phyloP scores from a whole-genome alignment of 148 eudicot species.

The Dysphania ambrosioides region DNA sequence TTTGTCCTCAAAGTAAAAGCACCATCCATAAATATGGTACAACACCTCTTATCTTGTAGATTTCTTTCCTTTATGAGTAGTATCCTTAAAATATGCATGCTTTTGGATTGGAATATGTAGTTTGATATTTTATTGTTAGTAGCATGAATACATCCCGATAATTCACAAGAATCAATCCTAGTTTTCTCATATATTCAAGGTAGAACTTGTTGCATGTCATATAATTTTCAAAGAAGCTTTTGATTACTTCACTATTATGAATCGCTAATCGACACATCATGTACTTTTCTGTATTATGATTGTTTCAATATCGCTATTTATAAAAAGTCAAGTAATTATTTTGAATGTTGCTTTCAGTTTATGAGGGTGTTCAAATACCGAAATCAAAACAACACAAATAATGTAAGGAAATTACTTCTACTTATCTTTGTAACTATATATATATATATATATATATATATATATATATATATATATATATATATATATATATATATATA shows the following conservation, averaged over 20 bases:
- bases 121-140: not conserved
- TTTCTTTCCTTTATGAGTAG: not conserved
- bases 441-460: too few species aligned
- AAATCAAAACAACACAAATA: not conserved
- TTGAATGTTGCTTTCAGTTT: not conserved
- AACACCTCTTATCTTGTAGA: not conserved
- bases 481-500: too few species aligned
- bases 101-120: not conserved
- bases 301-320: not conserved
- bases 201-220: too few species aligned
- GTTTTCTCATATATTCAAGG: too few species aligned
- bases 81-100: not conserved
- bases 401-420: too few species aligned
- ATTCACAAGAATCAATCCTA: not conserved
- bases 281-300: too few species aligned
- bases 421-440: too few species aligned
- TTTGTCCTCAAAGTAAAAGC: not conserved
- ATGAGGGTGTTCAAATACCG: not conserved
- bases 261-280: too few species aligned
- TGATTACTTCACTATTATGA: too few species aligned
- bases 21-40: conserved; percentile 10
- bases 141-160: not conserved
- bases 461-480: too few species aligned
- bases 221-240: too few species aligned
- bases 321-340: not conserved